Evolutionary conservation across 2,329 filamentous ascomycete genomes (phyloP).

Genomic region (Talaromyces rugulosus): DNA sequence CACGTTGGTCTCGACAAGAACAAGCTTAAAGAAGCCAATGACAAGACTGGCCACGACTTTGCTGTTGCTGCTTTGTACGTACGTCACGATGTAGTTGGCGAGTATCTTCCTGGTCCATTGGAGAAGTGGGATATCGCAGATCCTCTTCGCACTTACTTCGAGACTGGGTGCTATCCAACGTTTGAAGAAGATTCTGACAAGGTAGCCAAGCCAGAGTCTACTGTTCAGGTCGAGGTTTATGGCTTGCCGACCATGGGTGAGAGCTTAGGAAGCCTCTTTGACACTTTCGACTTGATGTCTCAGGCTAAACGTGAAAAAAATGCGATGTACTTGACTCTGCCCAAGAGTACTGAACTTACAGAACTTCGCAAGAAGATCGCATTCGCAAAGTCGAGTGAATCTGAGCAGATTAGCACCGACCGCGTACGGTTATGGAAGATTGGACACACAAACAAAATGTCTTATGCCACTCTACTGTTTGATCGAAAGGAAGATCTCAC

Average conservation of each 20-base stretch:
- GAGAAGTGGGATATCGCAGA: slow-evolving; percentile 47
- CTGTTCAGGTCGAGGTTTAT: slow-evolving; percentile 38
- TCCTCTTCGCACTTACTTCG: slow-evolving; percentile 38
- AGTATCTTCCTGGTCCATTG: slow-evolving; percentile 39
- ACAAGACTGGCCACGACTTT: slow-evolving; percentile 43
- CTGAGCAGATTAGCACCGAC: slow-evolving; percentile 24
- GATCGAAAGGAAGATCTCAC: slow-evolving; percentile 30
- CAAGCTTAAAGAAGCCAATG: slow-evolving; percentile 37
- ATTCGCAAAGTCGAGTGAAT: slow-evolving; percentile 24
- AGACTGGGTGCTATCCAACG: slow-evolving; percentile 22
- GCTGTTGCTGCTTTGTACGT: slow-evolving; percentile 56
- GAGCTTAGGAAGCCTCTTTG: slow-evolving; percentile 33
- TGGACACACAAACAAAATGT: slow-evolving; percentile 29
- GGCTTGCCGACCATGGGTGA: slow-evolving; percentile 30
- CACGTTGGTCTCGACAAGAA: slow-evolving; percentile 46
- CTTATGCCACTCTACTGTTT: slow-evolving; percentile 31
- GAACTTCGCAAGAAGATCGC: slow-evolving; percentile 37
- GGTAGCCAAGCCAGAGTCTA: slow-evolving; percentile 11
- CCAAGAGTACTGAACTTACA: slow-evolving; percentile 27
- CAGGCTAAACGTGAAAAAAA: slow-evolving; percentile 29
- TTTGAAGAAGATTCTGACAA: slow-evolving; percentile 11
- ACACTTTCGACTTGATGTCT: slow-evolving; percentile 42
- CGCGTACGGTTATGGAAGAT: slow-evolving; percentile 39
- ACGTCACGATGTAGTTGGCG: slow-evolving; percentile 44
- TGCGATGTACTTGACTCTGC: slow-evolving; percentile 33